These are phyloP conservation scores for Phytophthora colocasiae DNA, from an alignment of 352 stramenopile species.

Conservation along the genomic window DNA sequence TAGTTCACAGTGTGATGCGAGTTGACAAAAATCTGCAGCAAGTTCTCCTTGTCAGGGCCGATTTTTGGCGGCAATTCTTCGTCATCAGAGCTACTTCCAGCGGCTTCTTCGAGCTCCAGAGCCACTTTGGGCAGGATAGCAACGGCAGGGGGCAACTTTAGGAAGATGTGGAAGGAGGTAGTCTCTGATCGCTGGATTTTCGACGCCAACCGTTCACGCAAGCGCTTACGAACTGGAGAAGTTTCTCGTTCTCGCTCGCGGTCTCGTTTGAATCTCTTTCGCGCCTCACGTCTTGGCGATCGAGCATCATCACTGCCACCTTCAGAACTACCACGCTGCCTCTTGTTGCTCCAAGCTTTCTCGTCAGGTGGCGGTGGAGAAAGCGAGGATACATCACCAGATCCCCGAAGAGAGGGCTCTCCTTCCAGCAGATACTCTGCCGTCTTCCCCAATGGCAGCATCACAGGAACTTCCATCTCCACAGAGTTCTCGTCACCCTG, in stretches of 20 bases:
- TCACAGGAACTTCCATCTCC: slow-evolving; percentile 80
- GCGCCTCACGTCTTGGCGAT: slow-evolving; percentile 27
- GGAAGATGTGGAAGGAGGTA: slow-evolving; percentile 67
- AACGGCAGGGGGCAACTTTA: slow-evolving; percentile 68
- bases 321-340: slow-evolving; percentile 23
- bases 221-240: slow-evolving; percentile 61
- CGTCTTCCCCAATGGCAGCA: slow-evolving; percentile 68
- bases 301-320: slow-evolving; percentile 24
- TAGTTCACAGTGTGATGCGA: slow-evolving; percentile 79
- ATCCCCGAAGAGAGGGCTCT: slow-evolving; percentile 20
- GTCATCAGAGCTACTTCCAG: slow-evolving; percentile 35
- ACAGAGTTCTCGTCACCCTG: slow-evolving; percentile 60
- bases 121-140: slow-evolving; percentile 70
- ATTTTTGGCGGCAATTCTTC: slow-evolving; percentile 20
- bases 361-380: slow-evolving; percentile 67
- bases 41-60: slow-evolving; percentile 20
- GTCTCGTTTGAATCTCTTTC: slow-evolving; percentile 45
- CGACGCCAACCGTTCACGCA: slow-evolving; percentile 58
- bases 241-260: slow-evolving; percentile 49
- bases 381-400: slow-evolving; percentile 55
- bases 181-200: slow-evolving; percentile 62
- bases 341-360: slow-evolving; percentile 51
- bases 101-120: slow-evolving; percentile 74
- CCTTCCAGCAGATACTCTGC: slow-evolving; percentile 72
- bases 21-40: slow-evolving; percentile 71